Evolutionary conservation across 1,139 yeast species (phyloP), one percentile per base, ranked within the genome.

Genomic region (Blastobotrys illinoisensis): DNA sequence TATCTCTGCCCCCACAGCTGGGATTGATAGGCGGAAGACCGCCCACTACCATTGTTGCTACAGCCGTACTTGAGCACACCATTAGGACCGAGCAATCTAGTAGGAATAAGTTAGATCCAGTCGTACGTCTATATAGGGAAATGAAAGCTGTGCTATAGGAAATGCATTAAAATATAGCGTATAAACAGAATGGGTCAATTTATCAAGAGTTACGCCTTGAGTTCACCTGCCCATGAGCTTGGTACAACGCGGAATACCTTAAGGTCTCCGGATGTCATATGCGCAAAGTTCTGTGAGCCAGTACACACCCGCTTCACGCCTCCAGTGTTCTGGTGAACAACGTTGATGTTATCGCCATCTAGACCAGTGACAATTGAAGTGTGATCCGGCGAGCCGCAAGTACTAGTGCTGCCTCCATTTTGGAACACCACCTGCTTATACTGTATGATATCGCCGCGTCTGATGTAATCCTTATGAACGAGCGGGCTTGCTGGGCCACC

Each of bases 301-400:
- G 67, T 68, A 28, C 71, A 68, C 1, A 85, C 90, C 5, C 67
- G 66, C 54, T 77, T 73, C 14, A 72, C 74, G 0, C 83, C 83
- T 47, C 77, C 77, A 14, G 79, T 79, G 63, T 85, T 85, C 64
- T 85, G 90, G 58, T 85, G 87, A 1, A 80, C 72, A n/a, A 84
- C 76, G 13, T 66, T 62, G 9, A 83, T 58, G 1, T 58, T 53
- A 3, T 71, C 71, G 11, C 66, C 72, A 11, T 59, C 58, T 1
- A 61, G 67, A 9, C 62, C 57, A n/a, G 78, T 63, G 0, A 85
- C 85, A 16, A 85, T 77, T 0, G 87, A 72, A 0, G 91, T 85
- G 64, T 85, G 91, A 65, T 85, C 81, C 1, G 91, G 91, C 7
- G 74, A 73, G 0, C 91, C 91, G 63, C 69, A 63, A 45, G 64